Conservation (phyloP, 306 rosid genomes). For the Clitoria ternatea region DNA sequence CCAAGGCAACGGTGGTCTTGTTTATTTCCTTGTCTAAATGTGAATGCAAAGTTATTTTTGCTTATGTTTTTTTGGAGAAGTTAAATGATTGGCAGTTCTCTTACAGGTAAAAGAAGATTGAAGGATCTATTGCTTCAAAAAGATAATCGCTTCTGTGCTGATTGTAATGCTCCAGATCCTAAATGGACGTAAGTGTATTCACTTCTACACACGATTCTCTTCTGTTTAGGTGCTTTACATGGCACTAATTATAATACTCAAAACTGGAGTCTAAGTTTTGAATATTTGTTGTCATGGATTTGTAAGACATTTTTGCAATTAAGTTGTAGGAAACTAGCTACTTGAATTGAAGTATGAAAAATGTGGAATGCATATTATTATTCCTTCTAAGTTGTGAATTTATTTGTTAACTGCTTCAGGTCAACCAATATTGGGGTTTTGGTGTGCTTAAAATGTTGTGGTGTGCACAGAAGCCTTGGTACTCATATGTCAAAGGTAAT, state of each 20-base stretch:
- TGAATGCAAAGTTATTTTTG: slow-evolving; percentile 4
- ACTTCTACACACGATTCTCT: background rate
- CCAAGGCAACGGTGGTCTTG: background rate
- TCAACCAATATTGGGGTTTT: slow-evolving; percentile 95
- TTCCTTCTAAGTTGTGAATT: background rate
- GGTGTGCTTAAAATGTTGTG: slow-evolving; percentile 88
- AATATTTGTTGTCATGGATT: background rate
- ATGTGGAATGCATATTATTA: background rate
- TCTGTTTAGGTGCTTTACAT: background rate
- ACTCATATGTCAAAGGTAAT: slow-evolving; percentile 86
- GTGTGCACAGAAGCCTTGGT: slow-evolving; percentile 89
- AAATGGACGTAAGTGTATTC: slow-evolving; percentile 90
- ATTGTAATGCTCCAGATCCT: slow-evolving; percentile 85
- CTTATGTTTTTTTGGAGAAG: slow-evolving; percentile 25
- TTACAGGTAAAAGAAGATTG: slow-evolving; percentile 72
- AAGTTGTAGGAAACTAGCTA: slow-evolving; percentile 14
- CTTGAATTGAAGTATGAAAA: background rate
- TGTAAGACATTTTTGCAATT: slow-evolving; percentile 6
- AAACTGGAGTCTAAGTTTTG: background rate
- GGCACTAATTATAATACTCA: background rate
- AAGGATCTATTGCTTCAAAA: slow-evolving; percentile 69
- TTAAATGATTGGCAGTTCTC: slow-evolving; percentile 30
- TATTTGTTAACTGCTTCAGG: slow-evolving; percentile 45
- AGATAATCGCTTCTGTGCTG: slow-evolving; percentile 84
- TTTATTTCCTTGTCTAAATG: background rate